These are phyloP conservation scores for Coemansia umbellata DNA, from an alignment of 192 early-diverging fungal genomes.

Conservation along the genomic window DNA sequence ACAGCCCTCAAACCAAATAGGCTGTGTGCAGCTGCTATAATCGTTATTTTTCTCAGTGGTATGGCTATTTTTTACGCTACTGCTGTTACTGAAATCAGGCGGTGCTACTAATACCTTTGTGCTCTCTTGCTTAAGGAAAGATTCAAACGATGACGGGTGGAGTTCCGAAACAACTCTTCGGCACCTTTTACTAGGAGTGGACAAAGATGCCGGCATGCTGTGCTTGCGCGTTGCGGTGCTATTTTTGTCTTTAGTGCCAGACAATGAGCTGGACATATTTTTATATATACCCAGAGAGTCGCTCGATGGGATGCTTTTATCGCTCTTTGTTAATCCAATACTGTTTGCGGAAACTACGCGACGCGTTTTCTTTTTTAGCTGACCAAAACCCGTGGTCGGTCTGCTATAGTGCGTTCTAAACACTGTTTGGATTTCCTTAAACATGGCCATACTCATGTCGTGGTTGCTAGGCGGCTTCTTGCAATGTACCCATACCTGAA, in stretches of 20 bases:
- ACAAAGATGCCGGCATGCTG: background rate
- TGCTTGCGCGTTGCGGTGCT: constrained; percentile 21
- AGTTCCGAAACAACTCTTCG: constrained; percentile 43
- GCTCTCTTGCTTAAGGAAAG: too few relatives aligned
- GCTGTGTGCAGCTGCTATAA: too few relatives aligned
- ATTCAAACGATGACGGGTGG: constrained; percentile 11
- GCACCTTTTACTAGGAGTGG: constrained; percentile 21
- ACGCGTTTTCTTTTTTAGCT: constrained; percentile 27
- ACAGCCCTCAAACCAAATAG: too few relatives aligned
- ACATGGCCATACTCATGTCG: constrained; percentile 27
- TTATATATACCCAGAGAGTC: constrained; percentile 19
- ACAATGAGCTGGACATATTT: background rate
- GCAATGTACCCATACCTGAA: constrained; percentile 74
- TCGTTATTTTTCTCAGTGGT: too few relatives aligned
- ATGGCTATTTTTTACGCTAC: too few relatives aligned
- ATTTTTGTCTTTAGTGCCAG: background rate
- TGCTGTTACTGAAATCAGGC: too few relatives aligned
- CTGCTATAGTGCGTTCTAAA: constrained; percentile 39
- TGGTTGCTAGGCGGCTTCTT: constrained; percentile 54
- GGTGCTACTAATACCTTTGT: too few relatives aligned
- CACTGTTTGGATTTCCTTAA: constrained; percentile 32
- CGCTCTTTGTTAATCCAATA: background rate
- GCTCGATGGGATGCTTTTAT: constrained; percentile 1
- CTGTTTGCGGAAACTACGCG: constrained; percentile 38
- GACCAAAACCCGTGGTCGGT: constrained; percentile 12